Conservation (phyloP, 441 rosid genomes). For the Pelargonium citronellum region DNA sequence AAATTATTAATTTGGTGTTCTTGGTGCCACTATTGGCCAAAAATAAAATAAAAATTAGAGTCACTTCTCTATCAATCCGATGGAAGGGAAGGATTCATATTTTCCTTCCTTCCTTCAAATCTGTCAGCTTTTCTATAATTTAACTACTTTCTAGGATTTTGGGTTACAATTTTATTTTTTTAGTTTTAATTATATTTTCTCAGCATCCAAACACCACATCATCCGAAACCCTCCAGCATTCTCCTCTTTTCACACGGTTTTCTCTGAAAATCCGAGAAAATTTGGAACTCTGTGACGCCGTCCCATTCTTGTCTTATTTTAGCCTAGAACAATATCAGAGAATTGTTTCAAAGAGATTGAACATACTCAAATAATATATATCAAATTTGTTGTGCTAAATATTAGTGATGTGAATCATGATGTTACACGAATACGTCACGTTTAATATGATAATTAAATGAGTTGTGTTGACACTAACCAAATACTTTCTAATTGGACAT, state of each 20-base stretch:
- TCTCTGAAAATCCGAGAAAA: slow-evolving; percentile 9
- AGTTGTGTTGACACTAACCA: too few species aligned
- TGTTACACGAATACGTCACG: too few species aligned
- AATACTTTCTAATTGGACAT: too few species aligned
- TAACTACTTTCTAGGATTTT: neutral
- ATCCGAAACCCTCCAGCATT: slow-evolving; percentile 17
- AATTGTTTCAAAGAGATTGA: neutral
- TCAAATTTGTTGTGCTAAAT: neutral
- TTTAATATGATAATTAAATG: too few species aligned
- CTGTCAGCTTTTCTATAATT: slow-evolving; percentile 24
- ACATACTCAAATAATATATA: neutral
- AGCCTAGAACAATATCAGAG: too few species aligned
- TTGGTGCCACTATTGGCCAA: too few species aligned
- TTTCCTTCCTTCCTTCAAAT: neutral
- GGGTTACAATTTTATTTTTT: neutral
- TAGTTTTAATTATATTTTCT: neutral
- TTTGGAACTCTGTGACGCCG: slow-evolving; percentile 11
- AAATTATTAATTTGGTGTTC: too few species aligned
- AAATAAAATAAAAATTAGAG: too few species aligned
- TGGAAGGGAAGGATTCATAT: too few species aligned
- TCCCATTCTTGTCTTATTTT: neutral
- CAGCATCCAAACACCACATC: slow-evolving; percentile 24
- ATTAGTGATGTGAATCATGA: too few species aligned
- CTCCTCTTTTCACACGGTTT: slow-evolving; percentile 6
- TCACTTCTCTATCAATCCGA: too few species aligned